Conservation (phyloP, 345 rosid genomes). For the Gossypium arboreum region DNA sequence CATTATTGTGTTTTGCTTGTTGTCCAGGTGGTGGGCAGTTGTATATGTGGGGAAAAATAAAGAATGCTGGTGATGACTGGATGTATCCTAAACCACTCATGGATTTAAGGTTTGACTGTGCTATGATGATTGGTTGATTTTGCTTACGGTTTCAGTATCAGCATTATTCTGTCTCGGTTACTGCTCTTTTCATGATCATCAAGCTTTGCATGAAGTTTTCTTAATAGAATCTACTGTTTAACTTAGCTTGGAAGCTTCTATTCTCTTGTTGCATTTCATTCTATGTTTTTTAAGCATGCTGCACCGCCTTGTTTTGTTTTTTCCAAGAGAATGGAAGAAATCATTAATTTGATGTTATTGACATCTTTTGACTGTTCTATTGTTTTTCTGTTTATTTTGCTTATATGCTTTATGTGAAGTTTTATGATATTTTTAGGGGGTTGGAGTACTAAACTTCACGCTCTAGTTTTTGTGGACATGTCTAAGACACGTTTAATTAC, state of each 20-base stretch:
- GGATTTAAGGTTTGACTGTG: constrained; percentile 70
- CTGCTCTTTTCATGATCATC: neutral
- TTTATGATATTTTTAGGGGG: neutral
- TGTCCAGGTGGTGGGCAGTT: constrained; percentile 90
- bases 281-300: neutral
- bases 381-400: neutral
- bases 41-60: constrained; percentile 98
- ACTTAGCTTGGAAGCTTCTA: neutral
- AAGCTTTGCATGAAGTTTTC: neutral
- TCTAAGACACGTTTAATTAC: neutral
- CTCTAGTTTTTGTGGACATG: neutral
- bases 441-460: neutral
- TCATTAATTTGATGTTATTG: neutral
- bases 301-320: neutral
- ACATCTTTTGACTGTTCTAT: neutral
- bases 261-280: neutral
- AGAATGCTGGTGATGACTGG: constrained; percentile 91
- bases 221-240: neutral
- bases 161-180: neutral
- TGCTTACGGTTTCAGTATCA: neutral
- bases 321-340: neutral
- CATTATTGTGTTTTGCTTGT: neutral
- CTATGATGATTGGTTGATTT: neutral
- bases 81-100: constrained; percentile 98
- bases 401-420: neutral